Conservation (phyloP, 2,329 filamentous ascomycete species). For the Thelonectria blattea region DNA sequence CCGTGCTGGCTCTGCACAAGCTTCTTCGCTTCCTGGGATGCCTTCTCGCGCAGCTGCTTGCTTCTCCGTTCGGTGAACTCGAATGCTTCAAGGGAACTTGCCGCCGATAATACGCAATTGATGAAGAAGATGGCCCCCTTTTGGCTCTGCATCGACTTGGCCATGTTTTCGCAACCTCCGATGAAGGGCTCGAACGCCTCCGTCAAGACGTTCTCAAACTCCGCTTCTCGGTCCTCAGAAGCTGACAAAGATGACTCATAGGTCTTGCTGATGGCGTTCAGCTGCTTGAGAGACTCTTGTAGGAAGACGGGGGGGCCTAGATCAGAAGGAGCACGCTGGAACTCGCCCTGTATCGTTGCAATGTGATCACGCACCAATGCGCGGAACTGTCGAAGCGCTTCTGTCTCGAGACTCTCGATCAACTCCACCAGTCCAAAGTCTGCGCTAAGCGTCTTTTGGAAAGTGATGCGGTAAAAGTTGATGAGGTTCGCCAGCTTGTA, state of each 20-base stretch:
- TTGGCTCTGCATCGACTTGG: constrained; percentile 64
- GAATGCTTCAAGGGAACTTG: constrained; percentile 61
- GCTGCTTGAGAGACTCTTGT: constrained; percentile 76
- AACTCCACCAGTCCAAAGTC: constrained; percentile 73
- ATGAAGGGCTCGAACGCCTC: constrained; percentile 90
- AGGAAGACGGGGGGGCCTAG: constrained; percentile 82
- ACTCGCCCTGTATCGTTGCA: constrained; percentile 73
- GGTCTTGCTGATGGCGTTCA: constrained; percentile 81
- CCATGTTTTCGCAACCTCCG: constrained; percentile 73
- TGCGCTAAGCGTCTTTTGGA: constrained; percentile 76
- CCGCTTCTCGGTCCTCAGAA: constrained; percentile 63
- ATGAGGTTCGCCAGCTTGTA: constrained; percentile 92
- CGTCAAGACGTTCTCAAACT: constrained; percentile 76
- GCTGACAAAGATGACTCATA: constrained; percentile 81
- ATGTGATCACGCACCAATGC: constrained; percentile 81
- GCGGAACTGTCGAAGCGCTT: constrained; percentile 83
- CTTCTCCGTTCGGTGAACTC: constrained; percentile 67
- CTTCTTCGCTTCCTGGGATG: constrained; percentile 60
- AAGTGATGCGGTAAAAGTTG: constrained; percentile 87
- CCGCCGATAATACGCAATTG: constrained; percentile 71
- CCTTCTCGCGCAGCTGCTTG: constrained; percentile 60
- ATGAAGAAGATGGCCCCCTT: constrained; percentile 72
- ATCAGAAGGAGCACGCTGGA: constrained; percentile 73
- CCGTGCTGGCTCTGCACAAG: constrained; percentile 72
- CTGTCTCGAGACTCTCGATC: constrained; percentile 72